Conservation (phyloP, 441 rosid species). For the Gossypium laxum region DNA sequence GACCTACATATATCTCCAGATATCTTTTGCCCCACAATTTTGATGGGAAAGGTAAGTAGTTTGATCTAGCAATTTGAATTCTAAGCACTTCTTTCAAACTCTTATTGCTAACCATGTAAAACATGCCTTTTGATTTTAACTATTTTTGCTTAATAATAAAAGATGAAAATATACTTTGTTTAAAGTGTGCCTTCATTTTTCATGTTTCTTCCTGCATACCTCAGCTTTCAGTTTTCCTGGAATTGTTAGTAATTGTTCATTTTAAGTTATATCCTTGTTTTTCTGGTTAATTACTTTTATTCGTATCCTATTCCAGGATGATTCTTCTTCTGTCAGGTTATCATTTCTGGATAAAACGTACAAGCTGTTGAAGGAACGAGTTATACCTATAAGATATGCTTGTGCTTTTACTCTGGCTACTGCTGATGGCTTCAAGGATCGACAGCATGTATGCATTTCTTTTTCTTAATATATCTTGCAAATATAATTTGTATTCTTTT, state of each 20-base stretch:
- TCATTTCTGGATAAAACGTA: slow-evolving; percentile 51
- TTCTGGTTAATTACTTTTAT: not conserved
- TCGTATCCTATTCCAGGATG: slow-evolving; percentile 47
- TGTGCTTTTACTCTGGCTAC: slow-evolving; percentile 70
- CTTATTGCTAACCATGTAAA: not conserved
- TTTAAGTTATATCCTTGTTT: not conserved
- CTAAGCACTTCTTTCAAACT: not conserved
- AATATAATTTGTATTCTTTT: not conserved
- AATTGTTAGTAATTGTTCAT: not conserved
- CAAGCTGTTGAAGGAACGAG: slow-evolving; percentile 51
- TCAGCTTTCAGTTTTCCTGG: slow-evolving; percentile 2
- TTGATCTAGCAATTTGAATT: slow-evolving; percentile 4
- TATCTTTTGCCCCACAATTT: slow-evolving; percentile 48
- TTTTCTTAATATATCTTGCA: slow-evolving; percentile 10
- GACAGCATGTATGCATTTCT: slow-evolving; percentile 50
- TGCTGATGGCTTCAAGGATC: slow-evolving; percentile 43
- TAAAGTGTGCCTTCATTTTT: not conserved
- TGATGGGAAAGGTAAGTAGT: slow-evolving; percentile 55
- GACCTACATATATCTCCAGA: slow-evolving; percentile 75
- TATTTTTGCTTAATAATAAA: not conserved
- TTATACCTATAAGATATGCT: slow-evolving; percentile 72
- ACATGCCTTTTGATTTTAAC: not conserved
- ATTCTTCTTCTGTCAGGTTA: slow-evolving; percentile 43
- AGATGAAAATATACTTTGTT: not conserved
- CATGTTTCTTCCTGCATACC: not conserved